phyloP scores from a whole-genome alignment of 306 rosid species.

The Lathyrus oleraceus region DNA sequence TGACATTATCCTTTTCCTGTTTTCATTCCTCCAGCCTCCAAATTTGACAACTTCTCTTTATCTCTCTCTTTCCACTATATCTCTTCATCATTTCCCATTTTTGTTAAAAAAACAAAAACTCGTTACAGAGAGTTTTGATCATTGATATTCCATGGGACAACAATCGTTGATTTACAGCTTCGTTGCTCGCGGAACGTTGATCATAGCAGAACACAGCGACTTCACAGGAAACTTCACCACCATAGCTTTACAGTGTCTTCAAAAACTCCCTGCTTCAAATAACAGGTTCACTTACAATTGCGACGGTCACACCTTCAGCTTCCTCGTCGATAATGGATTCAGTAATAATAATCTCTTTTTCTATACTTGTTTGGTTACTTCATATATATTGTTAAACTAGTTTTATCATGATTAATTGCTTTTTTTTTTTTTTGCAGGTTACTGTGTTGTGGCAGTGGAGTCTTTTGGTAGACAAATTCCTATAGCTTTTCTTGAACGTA shows the following conservation, averaged over 20 bases:
- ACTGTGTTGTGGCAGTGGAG: constrained; percentile 94
- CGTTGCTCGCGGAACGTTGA: constrained; percentile 88
- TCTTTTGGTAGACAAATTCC: constrained; percentile 85
- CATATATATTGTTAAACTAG: not conserved
- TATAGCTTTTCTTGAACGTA: constrained; percentile 81
- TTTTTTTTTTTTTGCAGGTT: constrained; percentile 52
- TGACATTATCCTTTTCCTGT: not conserved
- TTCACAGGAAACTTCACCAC: constrained; percentile 96
- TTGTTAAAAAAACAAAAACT: not conserved
- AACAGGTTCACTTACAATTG: constrained; percentile 89
- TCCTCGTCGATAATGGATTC: constrained; percentile 85
- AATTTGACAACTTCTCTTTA: not conserved
- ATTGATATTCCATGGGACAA: not conserved
- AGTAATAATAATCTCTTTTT: constrained; percentile 47
- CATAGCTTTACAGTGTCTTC: constrained; percentile 89
- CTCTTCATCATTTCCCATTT: not conserved
- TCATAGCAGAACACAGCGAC: constrained; percentile 87
- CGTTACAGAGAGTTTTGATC: not conserved
- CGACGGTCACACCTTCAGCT: constrained; percentile 90
- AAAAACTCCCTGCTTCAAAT: constrained; percentile 78
- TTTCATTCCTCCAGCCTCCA: not conserved
- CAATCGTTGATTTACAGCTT: constrained; percentile 86
- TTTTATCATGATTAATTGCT: not conserved
- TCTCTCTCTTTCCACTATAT: not conserved
- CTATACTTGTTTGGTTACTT: too few relatives aligned